These are phyloP conservation scores for Metschnikowia vanudenii DNA, from an alignment of 805 yeast species.

Conservation along the genomic window DNA sequence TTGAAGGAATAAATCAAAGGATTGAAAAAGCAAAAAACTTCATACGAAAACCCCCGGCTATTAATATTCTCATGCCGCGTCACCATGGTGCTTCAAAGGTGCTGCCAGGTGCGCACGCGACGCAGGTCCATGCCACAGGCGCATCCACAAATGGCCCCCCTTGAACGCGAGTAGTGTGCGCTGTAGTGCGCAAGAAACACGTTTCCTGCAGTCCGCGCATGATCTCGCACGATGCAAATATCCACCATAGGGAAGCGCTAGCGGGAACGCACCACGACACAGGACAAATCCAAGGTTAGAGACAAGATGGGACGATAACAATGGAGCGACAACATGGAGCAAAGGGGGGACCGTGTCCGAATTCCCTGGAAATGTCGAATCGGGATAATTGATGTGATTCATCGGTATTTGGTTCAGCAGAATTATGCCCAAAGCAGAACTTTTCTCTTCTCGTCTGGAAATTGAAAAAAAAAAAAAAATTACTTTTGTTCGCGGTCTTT, in stretches of 20 bases:
- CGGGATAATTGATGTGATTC: too few relatives aligned
- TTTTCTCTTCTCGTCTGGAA: too few relatives aligned
- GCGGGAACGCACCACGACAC: neutral
- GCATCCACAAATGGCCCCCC: conserved; percentile 5
- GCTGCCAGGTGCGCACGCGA: conserved; percentile 8
- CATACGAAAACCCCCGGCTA: conserved; percentile 3
- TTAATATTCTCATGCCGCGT: conserved; percentile 8
- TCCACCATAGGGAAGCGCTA: neutral
- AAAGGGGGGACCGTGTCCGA: too few relatives aligned
- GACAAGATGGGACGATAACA: neutral
- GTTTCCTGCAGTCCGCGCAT: conserved; percentile 3
- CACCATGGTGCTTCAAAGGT: neutral
- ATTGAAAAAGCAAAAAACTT: neutral
- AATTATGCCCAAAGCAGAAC: too few relatives aligned
- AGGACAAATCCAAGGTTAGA: too few relatives aligned
- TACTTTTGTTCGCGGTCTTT: too few relatives aligned
- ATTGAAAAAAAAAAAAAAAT: too few relatives aligned
- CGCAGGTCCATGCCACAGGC: conserved; percentile 9
- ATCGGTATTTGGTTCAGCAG: too few relatives aligned
- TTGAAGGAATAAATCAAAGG: neutral
- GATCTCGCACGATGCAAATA: neutral
- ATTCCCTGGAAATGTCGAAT: too few relatives aligned
- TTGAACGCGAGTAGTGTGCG: conserved; percentile 6
- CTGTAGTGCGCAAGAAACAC: neutral
- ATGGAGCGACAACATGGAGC: neutral